Evolutionary conservation across 768 basidiomycete genomes (phyloP).

Genomic region (Cyathus striatus): DNA sequence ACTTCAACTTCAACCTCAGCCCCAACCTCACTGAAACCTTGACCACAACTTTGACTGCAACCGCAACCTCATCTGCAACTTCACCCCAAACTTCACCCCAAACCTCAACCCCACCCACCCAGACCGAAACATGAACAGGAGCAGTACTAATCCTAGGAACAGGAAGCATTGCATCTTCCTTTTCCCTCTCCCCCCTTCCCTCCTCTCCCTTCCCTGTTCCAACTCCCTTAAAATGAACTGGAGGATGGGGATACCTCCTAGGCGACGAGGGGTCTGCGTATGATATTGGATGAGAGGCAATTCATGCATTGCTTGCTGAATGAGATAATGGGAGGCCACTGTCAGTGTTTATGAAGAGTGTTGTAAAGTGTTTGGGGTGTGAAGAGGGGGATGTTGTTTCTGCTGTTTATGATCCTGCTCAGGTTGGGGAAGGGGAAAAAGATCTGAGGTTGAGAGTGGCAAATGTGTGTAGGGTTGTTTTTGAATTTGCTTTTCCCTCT

Average conservation of each 20-base stretch:
- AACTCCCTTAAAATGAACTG: constrained; percentile 11
- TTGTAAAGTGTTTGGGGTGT: constrained; percentile 14
- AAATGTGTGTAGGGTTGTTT: constrained; percentile 13
- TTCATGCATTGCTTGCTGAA: constrained; percentile 11
- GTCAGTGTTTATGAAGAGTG: constrained; percentile 11
- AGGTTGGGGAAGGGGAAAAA: constrained; percentile 3
- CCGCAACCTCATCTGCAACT: too few species aligned
- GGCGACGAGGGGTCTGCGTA: constrained; percentile 21
- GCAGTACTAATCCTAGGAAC: constrained; percentile 18
- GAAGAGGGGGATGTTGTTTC: constrained; percentile 14
- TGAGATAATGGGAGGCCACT: constrained; percentile 12
- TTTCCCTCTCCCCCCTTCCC: constrained; percentile 6
- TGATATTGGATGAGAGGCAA: constrained; percentile 16
- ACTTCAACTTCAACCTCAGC: too few species aligned
- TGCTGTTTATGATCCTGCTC: constrained; percentile 15
- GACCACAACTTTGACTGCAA: too few species aligned
- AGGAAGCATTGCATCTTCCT: constrained; percentile 18
- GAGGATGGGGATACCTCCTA: constrained; percentile 21
- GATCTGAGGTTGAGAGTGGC: constrained; percentile 20
- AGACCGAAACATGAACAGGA: constrained; percentile 10
- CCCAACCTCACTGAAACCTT: too few species aligned
- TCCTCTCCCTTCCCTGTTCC: constrained; percentile 7
- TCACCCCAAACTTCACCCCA: too few species aligned
- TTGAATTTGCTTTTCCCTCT: constrained; percentile 12
- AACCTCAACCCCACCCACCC: too few species aligned